Base-by-base conservation (phyloP, 148 eudicot genomes). In the Agrostemma githago region DNA sequence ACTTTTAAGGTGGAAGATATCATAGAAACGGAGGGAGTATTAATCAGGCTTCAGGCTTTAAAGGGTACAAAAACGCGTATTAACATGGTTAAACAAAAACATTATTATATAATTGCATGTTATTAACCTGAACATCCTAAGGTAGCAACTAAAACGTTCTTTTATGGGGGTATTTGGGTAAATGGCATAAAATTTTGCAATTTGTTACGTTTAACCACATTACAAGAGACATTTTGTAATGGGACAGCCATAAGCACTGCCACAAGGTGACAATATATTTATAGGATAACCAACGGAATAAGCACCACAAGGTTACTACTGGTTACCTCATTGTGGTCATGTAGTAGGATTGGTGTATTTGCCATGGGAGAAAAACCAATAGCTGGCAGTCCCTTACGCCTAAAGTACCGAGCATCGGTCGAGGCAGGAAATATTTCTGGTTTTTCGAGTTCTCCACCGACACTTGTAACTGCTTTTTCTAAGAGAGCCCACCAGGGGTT, bases 331-430 rank as follows among this genome's bases (percentile, higher is more conserved):
- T 95, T 95, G 83, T 95, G 97, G 82, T 92, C 97, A 79, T 95
- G 98, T 74, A 95, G 88, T 77, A 95, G 83, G 77, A 92, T 81
- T 34, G 97, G 98, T 85, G 97, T 95, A 82, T 92, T 92, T 12
- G 93, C 93, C 96, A 95, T 95, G 54, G 97, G 98, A 40, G 96
- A 95, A 83, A 95, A 95, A 54, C 98, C 98, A 78, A 95, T 88
- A 66, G 97, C 97, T 43, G 97, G 99, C 59, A 95, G 72, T 64
- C 99, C 97, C 9, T 26, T 80, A 54, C 68, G 71, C 83, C 97
- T 83, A 72, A 90, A 95, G 86, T 87, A 88, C 71, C 96, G 97
- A 79, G 90, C 86, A 86, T 95, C 97, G 21, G 97, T 95, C 26
- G 99, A 84, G 20, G 99, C 99, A 44, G 99, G 97, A 82, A 95